phyloP scores from a whole-genome alignment of 768 basidiomycete genomes.

The Leucosporidium yakuticum region DNA sequence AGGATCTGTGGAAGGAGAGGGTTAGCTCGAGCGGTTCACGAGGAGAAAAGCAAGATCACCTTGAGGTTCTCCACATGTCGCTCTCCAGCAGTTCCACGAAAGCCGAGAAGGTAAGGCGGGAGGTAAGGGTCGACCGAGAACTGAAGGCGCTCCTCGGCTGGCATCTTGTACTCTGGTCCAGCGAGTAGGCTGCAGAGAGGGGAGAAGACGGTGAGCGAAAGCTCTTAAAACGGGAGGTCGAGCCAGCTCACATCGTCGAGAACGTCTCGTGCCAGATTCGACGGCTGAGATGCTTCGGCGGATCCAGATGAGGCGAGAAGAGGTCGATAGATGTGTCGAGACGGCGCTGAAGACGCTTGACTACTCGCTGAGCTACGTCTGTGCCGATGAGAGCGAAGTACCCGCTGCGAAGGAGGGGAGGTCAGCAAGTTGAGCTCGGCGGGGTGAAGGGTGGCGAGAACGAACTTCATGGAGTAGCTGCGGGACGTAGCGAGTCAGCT shows the following conservation, averaged over 20 bases:
- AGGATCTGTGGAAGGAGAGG: conserved; percentile 54
- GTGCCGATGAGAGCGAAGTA: conserved; percentile 61
- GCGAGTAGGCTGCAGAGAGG: conserved; percentile 49
- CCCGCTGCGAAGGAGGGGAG: conserved; percentile 37
- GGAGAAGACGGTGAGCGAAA: background rate
- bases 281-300: conserved; percentile 53
- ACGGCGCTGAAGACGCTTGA: conserved; percentile 52
- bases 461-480: conserved; percentile 50
- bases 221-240: background rate
- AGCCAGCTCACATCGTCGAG: conserved; percentile 49
- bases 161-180: conserved; percentile 56
- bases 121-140: conserved; percentile 55
- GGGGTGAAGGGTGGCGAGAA: background rate
- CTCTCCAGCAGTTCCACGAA: conserved; percentile 60
- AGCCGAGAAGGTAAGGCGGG: conserved; percentile 65
- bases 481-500: too few species aligned
- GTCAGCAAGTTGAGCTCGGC: conserved; percentile 11
- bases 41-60: conserved; percentile 44
- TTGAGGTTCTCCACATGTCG: conserved; percentile 72
- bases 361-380: conserved; percentile 50
- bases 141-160: conserved; percentile 53
- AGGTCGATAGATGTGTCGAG: conserved; percentile 77
- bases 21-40: background rate
- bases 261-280: conserved; percentile 77
- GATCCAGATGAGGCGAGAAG: conserved; percentile 60